Evolutionary conservation across 2,329 filamentous ascomycete species (phyloP), one percentile per base, ranked within the genome.

Genomic region (Periglandula ipomoeae): DNA sequence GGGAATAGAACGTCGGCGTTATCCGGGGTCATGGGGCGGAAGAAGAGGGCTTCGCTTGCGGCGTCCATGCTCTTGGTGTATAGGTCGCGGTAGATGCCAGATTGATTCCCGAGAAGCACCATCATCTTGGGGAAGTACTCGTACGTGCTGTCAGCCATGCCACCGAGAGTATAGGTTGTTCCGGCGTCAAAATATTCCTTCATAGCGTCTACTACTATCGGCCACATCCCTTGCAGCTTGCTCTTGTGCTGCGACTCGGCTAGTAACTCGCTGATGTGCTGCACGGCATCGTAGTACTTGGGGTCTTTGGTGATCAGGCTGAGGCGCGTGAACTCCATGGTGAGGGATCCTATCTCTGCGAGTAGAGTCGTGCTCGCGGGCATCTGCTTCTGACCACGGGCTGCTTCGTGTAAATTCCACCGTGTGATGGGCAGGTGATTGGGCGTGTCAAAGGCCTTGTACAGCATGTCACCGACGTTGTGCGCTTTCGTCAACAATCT

Each of bases 261-360:
- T 35, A 91, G 72, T 17, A 81, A 73, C 50, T 84, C 74, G 20
- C 80, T 85, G 50, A 91, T 79, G 30, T 82, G 76, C 50, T 82
- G 79, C 47, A 88, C 75, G 5, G 85, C 86, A 61, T 89, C 85
- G 61, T 82, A 87, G 66, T 85, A 89, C 59, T 82, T 87, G 35
- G 75, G 65, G 52, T 88, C 73, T 35, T 77, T 77, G 0, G 85
- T 87, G 41, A 89, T 66, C 60, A 88, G 82, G 15, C 81, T 79
- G 42, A 89, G 70, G 9, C 85, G 72, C 4, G 82, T 86, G 59
- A 89, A 86, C 59, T 89, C 85, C 55, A 90, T 62, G 4, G 78
- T 79, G 47, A 89, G 68, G 6, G 82, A 85, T 13, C 82, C 82
- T 58, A 87, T 61, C 67, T 82, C 73, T 53, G 76, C 80, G 57